Conservation (phyloP, 2,329 filamentous ascomycete species). For the Ciborinia camelliae region DNA sequence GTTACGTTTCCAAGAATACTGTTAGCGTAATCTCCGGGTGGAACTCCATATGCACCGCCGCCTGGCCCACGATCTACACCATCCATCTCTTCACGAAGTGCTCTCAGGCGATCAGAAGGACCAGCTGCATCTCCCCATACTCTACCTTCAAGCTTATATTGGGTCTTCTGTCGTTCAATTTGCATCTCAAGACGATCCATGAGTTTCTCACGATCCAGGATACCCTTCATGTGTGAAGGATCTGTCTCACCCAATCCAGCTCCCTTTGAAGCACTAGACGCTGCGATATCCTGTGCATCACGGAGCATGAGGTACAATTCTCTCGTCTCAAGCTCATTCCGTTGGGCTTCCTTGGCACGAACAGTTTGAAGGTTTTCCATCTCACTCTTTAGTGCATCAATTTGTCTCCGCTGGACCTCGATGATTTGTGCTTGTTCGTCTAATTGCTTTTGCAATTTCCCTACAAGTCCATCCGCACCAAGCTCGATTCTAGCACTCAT, state of each 20-base stretch:
- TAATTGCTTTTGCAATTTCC: conserved; percentile 89
- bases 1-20: conserved; percentile 71
- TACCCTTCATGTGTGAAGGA: conserved; percentile 79
- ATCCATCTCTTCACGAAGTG: conserved; percentile 94
- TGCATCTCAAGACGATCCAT: conserved; percentile 95
- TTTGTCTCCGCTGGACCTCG: conserved; percentile 80
- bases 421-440: conserved; percentile 90
- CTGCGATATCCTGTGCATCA: conserved; percentile 93
- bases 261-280: conserved; percentile 68
- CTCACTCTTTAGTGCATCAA: conserved; percentile 84
- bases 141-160: conserved; percentile 93
- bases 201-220: conserved; percentile 85
- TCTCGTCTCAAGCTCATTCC: conserved; percentile 92
- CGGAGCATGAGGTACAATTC: conserved; percentile 98
- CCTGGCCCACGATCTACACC: conserved; percentile 46
- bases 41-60: conserved; percentile 38
- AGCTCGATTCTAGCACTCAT: conserved; percentile 84
- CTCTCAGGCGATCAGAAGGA: conserved; percentile 87
- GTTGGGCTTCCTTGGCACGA: conserved; percentile 84
- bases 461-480: conserved; percentile 88
- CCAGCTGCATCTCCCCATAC: conserved; percentile 79
- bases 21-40: conserved; percentile 63
- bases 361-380: conserved; percentile 81
- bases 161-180: conserved; percentile 93
- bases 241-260: conserved; percentile 57